Evolutionary conservation across 2,329 filamentous ascomycete genomes (phyloP).

Genomic region (Scopulariopsis brevicaulis): DNA sequence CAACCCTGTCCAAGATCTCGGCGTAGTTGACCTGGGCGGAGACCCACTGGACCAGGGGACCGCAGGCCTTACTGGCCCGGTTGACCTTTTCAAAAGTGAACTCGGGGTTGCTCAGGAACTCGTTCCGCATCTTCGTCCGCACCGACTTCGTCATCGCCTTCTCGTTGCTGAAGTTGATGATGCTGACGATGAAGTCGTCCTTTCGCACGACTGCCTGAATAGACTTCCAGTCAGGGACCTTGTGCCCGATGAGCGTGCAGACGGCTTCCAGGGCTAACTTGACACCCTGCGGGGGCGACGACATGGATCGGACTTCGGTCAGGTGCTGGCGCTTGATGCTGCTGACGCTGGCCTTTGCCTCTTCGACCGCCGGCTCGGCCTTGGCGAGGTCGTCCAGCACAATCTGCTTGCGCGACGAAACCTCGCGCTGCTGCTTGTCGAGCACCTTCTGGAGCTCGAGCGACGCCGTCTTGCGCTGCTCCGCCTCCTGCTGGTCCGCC

Average conservation of each 20-base stretch:
- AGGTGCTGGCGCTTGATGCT: slow-evolving; percentile 97
- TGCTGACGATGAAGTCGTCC: slow-evolving; percentile 96
- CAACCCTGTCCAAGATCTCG: slow-evolving; percentile 91
- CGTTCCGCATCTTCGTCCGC: slow-evolving; percentile 80
- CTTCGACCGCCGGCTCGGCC: slow-evolving; percentile 85
- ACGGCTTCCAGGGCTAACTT: slow-evolving; percentile 92
- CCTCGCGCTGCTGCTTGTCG: slow-evolving; percentile 81
- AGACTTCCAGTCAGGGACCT: slow-evolving; percentile 80
- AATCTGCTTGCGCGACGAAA: slow-evolving; percentile 70
- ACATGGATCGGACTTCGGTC: slow-evolving; percentile 96
- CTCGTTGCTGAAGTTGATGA: slow-evolving; percentile 95
- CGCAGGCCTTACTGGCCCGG: slow-evolving; percentile 91
- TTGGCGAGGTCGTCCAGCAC: slow-evolving; percentile 80
- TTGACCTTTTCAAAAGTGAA: slow-evolving; percentile 97
- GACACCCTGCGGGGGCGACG: slow-evolving; percentile 81
- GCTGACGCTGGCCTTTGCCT: slow-evolving; percentile 91
- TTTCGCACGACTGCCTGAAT: slow-evolving; percentile 80
- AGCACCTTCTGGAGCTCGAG: slow-evolving; percentile 80
- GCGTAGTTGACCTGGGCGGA: slow-evolving; percentile 94
- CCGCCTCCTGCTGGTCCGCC: slow-evolving; percentile 86
- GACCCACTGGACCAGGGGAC: slow-evolving; percentile 94
- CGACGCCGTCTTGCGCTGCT: slow-evolving; percentile 79
- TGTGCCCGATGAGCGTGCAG: slow-evolving; percentile 86
- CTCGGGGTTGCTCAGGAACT: slow-evolving; percentile 85
- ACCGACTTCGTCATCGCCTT: slow-evolving; percentile 80